Evolutionary conservation across 805 yeast genomes (phyloP), one percentile per base, ranked within the genome.

Genomic region (Metschnikowia noctiluminum): DNA sequence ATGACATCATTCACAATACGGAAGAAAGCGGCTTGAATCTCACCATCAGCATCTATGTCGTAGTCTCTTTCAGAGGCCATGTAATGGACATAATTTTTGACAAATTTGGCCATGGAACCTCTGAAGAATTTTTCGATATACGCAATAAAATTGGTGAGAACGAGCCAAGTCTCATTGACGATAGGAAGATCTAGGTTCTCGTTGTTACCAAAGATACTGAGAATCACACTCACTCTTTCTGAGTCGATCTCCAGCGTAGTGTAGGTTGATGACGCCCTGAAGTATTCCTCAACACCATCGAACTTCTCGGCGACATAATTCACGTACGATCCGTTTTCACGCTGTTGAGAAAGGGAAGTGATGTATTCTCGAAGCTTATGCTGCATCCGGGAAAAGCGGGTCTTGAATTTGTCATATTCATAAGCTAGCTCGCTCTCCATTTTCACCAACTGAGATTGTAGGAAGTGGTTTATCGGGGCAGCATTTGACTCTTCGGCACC

Each of bases 161-260:
- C 70, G 41, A 72, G 59, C 78, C 78, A 73, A 0, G 77, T 64
- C 52, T 73, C 78, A 55, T 68, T 73, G 40, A 71, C 60, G 28
- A 71, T 63, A 13, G 76, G 66, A 38, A 70, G 61, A 44, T 73
- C 78, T 46, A 73, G 59, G 48, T 68, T 71, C 35, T 72, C 78
- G 51, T 64, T 63, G 51, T 62, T 65, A 15, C 66, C 69, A 50
- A 71, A 73, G 3, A 68, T 59, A 28, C 65, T 71, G 30, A 62
- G 45, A 8, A 69, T 62, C 2, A 63, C 53, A 13, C 47, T 36
- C 36, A 67, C 68, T 28, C 58, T 58, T 21, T 66, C 74, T 28
- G 62, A 58, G 34, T 49, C 59, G n/a, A 55, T 48, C n/a, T 52
- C 54, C 46, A 58, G 63, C 5, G 62, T 53, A 4, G 57, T 45